Evolutionary conservation across 176 grass and related monocot species (phyloP).

Genomic region (Raddia distichophylla): DNA sequence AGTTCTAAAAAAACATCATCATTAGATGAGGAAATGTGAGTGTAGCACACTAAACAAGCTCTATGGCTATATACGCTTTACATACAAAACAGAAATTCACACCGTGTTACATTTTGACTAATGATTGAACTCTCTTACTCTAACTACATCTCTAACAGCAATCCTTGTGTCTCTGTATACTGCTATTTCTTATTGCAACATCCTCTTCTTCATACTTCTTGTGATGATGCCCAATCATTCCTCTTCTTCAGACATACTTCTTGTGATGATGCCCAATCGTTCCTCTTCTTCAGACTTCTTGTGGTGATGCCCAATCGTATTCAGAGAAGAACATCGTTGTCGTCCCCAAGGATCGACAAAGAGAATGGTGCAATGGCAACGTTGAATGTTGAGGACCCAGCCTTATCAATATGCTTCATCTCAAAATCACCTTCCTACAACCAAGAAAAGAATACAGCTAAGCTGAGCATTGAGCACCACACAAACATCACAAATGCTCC

Average conservation of each 20-base stretch:
- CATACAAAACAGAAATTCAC: slow-evolving; percentile 24
- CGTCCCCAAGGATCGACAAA: slow-evolving; percentile 72
- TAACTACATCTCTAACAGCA: slow-evolving; percentile 26
- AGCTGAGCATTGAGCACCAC: neutral
- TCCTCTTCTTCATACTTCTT: slow-evolving; percentile 14
- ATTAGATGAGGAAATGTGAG: no score
- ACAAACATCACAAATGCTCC: neutral
- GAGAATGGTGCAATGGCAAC: slow-evolving; percentile 71
- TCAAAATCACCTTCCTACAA: slow-evolving; percentile 84
- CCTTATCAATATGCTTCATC: slow-evolving; percentile 78
- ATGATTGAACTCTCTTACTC: neutral
- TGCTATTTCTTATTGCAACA: slow-evolving; percentile 8
- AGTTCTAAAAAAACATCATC: no score
- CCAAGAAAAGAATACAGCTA: slow-evolving; percentile 9
- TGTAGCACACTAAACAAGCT: neutral
- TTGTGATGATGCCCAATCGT: neutral
- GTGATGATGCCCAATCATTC: no score
- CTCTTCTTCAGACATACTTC: slow-evolving; percentile 19
- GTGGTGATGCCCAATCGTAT: neutral
- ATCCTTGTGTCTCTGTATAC: neutral
- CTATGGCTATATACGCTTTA: slow-evolving; percentile 40
- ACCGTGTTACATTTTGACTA: neutral
- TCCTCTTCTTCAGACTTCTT: slow-evolving; percentile 16
- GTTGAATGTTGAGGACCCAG: slow-evolving; percentile 66
- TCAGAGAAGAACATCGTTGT: slow-evolving; percentile 44